Evolutionary conservation across 768 basidiomycete genomes (phyloP).

Genomic region (Holtermannia corniformis): DNA sequence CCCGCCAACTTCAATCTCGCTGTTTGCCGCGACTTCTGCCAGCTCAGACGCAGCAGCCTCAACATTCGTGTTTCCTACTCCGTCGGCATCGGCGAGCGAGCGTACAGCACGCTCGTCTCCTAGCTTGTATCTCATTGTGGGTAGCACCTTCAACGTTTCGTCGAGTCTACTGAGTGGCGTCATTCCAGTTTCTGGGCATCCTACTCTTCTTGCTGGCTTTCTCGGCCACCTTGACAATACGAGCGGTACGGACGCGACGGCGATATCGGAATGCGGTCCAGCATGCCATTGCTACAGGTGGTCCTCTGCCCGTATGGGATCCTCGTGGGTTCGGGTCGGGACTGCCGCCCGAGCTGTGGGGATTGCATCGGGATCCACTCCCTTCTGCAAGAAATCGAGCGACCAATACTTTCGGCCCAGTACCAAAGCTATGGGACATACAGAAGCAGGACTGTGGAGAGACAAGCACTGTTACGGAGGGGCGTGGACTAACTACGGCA

Average conservation of each 20-base stretch:
- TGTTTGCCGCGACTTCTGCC: not conserved
- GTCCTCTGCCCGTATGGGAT: not conserved
- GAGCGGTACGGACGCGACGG: not conserved
- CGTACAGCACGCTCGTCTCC: not conserved
- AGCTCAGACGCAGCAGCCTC: no score
- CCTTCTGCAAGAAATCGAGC: no score
- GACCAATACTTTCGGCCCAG: no score
- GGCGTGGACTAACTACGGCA: no score
- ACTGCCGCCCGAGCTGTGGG: no score
- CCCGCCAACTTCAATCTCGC: not conserved
- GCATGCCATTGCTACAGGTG: not conserved
- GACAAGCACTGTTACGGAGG: no score
- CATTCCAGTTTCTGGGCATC: not conserved
- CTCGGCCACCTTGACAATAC: not conserved
- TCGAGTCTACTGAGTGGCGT: no score
- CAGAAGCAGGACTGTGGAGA: no score
- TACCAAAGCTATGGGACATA: no score
- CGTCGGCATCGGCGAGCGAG: not conserved
- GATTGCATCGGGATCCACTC: no score
- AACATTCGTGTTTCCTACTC: not conserved
- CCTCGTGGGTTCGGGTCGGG: not conserved
- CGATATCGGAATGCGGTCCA: not conserved
- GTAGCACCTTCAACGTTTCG: not conserved
- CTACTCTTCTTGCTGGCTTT: not conserved
- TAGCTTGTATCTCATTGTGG: not conserved